These are phyloP conservation scores for Lomentospora prolificans DNA, from an alignment of 2,329 filamentous ascomycete species.

Conservation along the genomic window DNA sequence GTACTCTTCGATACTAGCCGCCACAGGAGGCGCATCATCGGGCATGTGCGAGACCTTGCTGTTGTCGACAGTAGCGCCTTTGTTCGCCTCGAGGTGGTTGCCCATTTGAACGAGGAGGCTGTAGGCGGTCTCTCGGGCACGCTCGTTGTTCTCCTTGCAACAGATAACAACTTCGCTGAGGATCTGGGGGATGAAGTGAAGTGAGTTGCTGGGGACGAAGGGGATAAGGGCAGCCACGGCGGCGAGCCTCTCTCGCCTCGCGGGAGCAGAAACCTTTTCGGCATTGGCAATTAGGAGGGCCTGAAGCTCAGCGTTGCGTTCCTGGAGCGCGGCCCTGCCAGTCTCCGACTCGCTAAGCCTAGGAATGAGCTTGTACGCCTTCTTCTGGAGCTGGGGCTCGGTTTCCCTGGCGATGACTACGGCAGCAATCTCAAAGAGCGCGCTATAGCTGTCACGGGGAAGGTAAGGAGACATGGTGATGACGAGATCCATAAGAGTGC, in stretches of 20 bases:
- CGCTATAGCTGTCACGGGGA: conserved; percentile 72
- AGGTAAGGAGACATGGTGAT: conserved; percentile 95
- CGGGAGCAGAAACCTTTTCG: conserved; percentile 78
- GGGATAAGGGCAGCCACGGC: conserved; percentile 75
- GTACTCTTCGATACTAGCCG: conserved; percentile 84
- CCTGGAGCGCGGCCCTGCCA: conserved; percentile 64
- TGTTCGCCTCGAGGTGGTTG: conserved; percentile 58
- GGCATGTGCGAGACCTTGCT: conserved; percentile 83
- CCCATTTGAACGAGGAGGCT: conserved; percentile 84
- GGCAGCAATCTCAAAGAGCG: conserved; percentile 78
- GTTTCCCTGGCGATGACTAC: conserved; percentile 71
- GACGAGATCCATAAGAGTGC: conserved; percentile 92
- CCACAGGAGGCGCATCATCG: conserved; percentile 62
- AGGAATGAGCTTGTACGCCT: conserved; percentile 96
- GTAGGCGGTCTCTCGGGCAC: conserved; percentile 80
- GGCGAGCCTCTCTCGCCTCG: conserved; percentile 74
- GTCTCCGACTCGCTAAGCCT: conserved; percentile 73
- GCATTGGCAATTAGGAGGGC: conserved; percentile 67
- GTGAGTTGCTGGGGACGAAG: conserved; percentile 63
- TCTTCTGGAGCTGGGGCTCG: conserved; percentile 94
- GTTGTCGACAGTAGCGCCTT: conserved; percentile 70
- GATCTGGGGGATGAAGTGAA: conserved; percentile 88
- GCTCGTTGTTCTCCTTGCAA: conserved; percentile 96
- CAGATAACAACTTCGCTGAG: conserved; percentile 92
- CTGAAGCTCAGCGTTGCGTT: conserved; percentile 72